phyloP scores from a whole-genome alignment of 2,329 filamentous ascomycete genomes.

The Lojkania enalia region DNA sequence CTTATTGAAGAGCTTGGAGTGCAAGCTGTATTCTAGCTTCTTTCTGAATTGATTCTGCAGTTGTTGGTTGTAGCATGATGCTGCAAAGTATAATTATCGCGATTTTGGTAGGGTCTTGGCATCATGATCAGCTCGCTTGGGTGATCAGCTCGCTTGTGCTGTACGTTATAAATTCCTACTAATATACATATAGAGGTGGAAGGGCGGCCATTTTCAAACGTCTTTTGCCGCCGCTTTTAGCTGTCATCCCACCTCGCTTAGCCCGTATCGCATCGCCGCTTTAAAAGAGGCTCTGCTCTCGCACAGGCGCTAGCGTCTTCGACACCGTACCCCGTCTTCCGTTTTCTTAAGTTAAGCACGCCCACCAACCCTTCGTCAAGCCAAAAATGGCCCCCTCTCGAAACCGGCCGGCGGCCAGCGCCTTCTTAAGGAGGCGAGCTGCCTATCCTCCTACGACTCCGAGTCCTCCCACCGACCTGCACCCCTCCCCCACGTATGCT shows the following conservation, averaged over 20 bases:
- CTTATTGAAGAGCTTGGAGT: too few relatives aligned
- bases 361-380: background rate
- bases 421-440: constrained; percentile 1
- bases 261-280: constrained; percentile 6
- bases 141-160: too few relatives aligned
- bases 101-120: too few relatives aligned
- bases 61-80: too few relatives aligned
- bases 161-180: too few relatives aligned
- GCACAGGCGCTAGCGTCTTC: background rate
- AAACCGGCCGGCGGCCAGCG: constrained; percentile 1
- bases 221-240: constrained; percentile 13
- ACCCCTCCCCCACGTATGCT: background rate
- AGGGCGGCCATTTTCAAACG: constrained; percentile 8
- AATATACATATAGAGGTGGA: constrained; percentile 11
- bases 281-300: constrained; percentile 6
- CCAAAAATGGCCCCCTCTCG: constrained; percentile 1
- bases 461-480: constrained; percentile 1
- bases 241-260: constrained; percentile 8
- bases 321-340: background rate
- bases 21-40: too few relatives aligned
- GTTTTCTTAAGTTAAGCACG: background rate
- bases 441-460: background rate
- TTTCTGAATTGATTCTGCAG: too few relatives aligned
- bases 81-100: too few relatives aligned
- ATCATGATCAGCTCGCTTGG: too few relatives aligned